Evolutionary conservation across 1,284 basidiomycete genomes (phyloP), one percentile per base, ranked within the genome.

Genomic region (Puccinia polysora): DNA sequence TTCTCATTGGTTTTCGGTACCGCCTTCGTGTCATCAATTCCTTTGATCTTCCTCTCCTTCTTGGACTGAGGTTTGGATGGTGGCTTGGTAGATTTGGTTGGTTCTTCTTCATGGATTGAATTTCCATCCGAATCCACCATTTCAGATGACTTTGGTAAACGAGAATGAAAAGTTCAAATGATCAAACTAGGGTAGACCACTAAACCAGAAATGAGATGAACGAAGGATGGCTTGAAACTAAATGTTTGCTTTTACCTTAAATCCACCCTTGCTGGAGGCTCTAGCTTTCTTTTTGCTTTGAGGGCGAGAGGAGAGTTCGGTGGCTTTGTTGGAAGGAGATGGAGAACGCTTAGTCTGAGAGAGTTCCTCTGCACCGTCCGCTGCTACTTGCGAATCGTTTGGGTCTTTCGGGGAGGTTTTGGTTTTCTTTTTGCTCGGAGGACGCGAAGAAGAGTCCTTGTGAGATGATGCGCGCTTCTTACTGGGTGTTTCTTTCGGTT

Each of bases 101-200:
- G 38, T 28, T 56, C 52, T 53, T 53, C 53, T 34, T 56, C 53
- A n/a, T 56, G 53, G 38, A 56, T 10, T 34, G 53, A 56, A 36
- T 56, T 56, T 5, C 53, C 53, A 56, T 56, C 53, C n/a, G 53
- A 56, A n/a, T 56, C 53, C 34, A 56, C 15, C 53, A 56, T 56
- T 34, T 56, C 53, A 20, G 53, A 12, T 18, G 53, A 56, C 53
- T 56, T 34, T 2, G 38, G 28, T 32, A 55, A 18, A n/a, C 47
- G 20, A 34, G 6, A 56, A n/a, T 23, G 18, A n/a, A 34, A 6
- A 56, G 20, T 15, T 12, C 12, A 32, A 18, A 32, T 6, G 52
- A 12, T 32, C 30, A 32, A 2, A 30, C 14, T 18, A 56, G 30
- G 1, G 7, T 56, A 1, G 23, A n/a, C 4, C 1, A 5, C 20